Conservation (phyloP, 441 rosid species). For the Euphorbia schlechtendalii region DNA sequence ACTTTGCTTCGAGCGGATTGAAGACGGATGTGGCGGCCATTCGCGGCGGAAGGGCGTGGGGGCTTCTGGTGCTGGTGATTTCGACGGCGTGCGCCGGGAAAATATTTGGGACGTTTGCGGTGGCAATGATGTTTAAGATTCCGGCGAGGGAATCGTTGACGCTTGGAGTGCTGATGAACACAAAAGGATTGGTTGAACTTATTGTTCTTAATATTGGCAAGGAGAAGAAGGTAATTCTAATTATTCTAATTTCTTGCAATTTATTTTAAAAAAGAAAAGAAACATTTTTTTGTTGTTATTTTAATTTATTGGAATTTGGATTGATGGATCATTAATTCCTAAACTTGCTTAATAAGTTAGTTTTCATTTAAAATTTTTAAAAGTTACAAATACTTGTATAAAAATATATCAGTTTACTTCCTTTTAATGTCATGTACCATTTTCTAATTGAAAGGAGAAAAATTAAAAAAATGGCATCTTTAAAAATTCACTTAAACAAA, state of each 20-base stretch:
- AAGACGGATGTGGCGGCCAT: constrained; percentile 56
- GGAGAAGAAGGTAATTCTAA: constrained; percentile 50
- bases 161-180: constrained; percentile 72
- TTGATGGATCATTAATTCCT: too few species aligned
- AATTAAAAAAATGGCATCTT: too few species aligned
- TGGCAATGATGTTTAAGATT: constrained; percentile 46
- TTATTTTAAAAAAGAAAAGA: too few species aligned
- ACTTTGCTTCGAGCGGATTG: constrained; percentile 75
- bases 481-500: too few species aligned
- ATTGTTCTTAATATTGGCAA: constrained; percentile 74
- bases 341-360: too few species aligned
- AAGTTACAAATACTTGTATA: too few species aligned
- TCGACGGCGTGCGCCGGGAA: constrained; percentile 65
- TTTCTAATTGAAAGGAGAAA: too few species aligned
- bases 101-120: constrained; percentile 54
- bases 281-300: too few species aligned
- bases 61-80: constrained; percentile 48
- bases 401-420: too few species aligned
- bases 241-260: background rate
- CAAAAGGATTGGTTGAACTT: constrained; percentile 77
- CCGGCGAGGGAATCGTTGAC: constrained; percentile 60
- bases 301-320: too few species aligned
- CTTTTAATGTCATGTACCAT: too few species aligned
- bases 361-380: too few species aligned
- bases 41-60: constrained; percentile 52